Conservation (phyloP, 2,329 filamentous ascomycete species). For the Cercospora zeae-maydis region DNA sequence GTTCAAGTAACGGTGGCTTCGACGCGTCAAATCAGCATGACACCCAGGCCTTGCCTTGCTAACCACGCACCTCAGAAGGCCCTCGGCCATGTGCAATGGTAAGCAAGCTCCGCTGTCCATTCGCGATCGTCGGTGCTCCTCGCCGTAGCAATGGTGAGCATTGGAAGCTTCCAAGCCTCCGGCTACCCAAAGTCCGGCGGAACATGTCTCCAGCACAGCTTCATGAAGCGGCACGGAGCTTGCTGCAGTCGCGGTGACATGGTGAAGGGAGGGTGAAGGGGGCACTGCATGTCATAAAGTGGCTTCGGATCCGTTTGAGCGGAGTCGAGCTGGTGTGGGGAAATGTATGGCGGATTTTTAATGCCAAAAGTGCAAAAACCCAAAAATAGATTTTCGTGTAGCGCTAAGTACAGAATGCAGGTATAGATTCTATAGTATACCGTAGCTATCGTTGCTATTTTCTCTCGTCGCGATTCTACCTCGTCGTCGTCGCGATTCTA, state of each 20-base stretch:
- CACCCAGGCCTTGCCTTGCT: background rate
- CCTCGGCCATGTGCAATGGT: constrained; percentile 33
- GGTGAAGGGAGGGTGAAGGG: background rate
- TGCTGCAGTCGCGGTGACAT: background rate
- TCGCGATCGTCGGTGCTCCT: background rate
- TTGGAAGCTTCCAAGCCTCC: constrained; percentile 13
- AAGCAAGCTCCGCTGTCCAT: constrained; percentile 22
- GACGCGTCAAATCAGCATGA: background rate
- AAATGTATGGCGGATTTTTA: no score
- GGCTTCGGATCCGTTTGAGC: constrained; percentile 4
- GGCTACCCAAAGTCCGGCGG: constrained; percentile 25
- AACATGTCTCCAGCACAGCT: constrained; percentile 23
- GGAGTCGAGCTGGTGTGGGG: constrained; percentile 9
- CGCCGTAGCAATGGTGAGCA: background rate
- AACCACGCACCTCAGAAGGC: constrained; percentile 29
- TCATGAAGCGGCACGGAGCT: constrained; percentile 17
- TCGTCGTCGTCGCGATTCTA: no score
- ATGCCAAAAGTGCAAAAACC: no score
- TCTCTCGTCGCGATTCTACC: no score
- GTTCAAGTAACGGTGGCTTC: constrained; percentile 62
- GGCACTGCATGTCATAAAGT: background rate
- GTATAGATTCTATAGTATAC: no score
- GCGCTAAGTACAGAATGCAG: no score
- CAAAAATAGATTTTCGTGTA: no score
- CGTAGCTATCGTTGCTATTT: no score